These are phyloP conservation scores for Saccharomycopsis sp. DNA, from an alignment of 805 yeast species.

Conservation along the genomic window DNA sequence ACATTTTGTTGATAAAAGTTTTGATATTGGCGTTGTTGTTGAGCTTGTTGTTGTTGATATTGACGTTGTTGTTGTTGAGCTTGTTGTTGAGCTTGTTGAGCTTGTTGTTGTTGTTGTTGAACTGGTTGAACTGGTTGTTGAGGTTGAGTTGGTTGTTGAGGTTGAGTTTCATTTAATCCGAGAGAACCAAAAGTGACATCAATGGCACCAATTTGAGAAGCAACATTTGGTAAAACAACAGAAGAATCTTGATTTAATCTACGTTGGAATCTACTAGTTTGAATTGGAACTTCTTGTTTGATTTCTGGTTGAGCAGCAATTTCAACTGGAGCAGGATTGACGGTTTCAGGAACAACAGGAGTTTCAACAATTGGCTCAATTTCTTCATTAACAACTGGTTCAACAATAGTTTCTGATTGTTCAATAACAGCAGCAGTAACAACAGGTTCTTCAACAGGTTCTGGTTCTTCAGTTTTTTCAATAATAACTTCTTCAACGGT, in stretches of 20 bases:
- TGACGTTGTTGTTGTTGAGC: slow-evolving; percentile 14
- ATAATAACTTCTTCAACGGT: not conserved
- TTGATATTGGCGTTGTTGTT: slow-evolving; percentile 15
- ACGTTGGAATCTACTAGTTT: slow-evolving; percentile 23
- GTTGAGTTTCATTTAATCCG: slow-evolving; percentile 29
- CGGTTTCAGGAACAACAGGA: not conserved
- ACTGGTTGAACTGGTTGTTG: slow-evolving; percentile 14
- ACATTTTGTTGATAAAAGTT: too few species aligned
- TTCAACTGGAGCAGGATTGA: slow-evolving; percentile 1
- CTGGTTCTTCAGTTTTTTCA: slow-evolving; percentile 3
- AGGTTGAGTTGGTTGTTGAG: slow-evolving; percentile 19
- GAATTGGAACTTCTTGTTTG: not conserved
- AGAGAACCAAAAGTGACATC: slow-evolving; percentile 59
- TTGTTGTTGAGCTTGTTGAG: slow-evolving; percentile 16
- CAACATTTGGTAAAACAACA: slow-evolving; percentile 43
- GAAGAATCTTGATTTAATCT: slow-evolving; percentile 33
- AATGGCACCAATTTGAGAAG: slow-evolving; percentile 28
- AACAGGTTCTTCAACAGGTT: slow-evolving; percentile 7
- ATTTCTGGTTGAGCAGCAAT: slow-evolving; percentile 4
- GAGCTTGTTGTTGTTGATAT: slow-evolving; percentile 16
- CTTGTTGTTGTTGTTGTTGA: slow-evolving; percentile 12
- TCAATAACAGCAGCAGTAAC: slow-evolving; percentile 12
- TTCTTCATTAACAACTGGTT: not conserved
- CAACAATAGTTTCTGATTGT: slow-evolving; percentile 12
- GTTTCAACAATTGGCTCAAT: not conserved